Percentiles rank a stretch among this genome's conserved stretches.
phyloP scores from a whole-genome alignment of 768 basidiomycete species.

The Amanita polypyramis region DNA sequence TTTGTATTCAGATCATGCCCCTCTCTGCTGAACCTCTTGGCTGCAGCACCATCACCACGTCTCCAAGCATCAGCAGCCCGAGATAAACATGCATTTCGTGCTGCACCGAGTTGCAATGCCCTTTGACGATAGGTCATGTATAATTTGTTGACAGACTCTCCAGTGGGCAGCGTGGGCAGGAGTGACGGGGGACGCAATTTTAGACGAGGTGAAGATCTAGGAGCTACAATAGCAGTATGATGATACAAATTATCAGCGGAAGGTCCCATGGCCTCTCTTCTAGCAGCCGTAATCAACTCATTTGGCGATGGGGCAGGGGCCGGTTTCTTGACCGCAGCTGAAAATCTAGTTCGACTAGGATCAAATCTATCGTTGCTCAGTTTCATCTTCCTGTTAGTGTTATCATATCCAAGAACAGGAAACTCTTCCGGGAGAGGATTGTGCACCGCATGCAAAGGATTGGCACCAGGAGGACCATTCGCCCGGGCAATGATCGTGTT shows the following conservation, averaged over 20 bases:
- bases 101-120: conserved; percentile 86
- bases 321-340: conserved; percentile 80
- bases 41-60: conserved; percentile 89
- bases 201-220: conserved; percentile 74
- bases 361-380: conserved; percentile 50
- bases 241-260: conserved; percentile 55
- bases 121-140: conserved; percentile 87
- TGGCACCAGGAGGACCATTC: conserved; percentile 41
- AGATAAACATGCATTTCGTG: conserved; percentile 87
- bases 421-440: conserved; percentile 53
- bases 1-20: conserved; percentile 89
- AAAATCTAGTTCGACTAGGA: conserved; percentile 81
- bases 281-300: conserved; percentile 32
- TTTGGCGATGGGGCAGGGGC: conserved; percentile 18
- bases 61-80: conserved; percentile 96
- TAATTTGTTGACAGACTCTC: conserved; percentile 63
- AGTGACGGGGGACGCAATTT: conserved; percentile 75
- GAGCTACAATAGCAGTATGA: conserved; percentile 63
- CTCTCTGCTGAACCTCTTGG: conserved; percentile 89
- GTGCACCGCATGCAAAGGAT: conserved; percentile 28
- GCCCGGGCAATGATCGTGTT: conserved; percentile 59
- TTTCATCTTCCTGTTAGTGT: conserved; percentile 27
- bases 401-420: conserved; percentile 50
- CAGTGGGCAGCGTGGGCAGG: conserved; percentile 83
- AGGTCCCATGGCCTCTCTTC: conserved; percentile 47